These are phyloP conservation scores for Apiospora rasikravindrae DNA, from an alignment of 2,329 filamentous ascomycete species.

Conservation along the genomic window DNA sequence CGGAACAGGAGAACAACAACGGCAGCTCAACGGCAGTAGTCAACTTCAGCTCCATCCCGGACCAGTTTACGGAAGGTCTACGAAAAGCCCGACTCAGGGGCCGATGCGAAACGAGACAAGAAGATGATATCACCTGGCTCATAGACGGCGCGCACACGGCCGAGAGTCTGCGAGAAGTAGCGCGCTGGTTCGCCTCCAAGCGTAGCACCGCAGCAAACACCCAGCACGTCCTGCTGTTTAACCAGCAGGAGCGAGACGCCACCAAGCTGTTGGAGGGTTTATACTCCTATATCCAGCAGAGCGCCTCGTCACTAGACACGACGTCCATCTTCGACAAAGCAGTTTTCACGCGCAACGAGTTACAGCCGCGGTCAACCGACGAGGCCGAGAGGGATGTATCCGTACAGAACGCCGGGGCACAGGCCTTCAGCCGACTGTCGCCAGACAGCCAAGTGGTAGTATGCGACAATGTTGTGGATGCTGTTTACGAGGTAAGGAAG, in stretches of 20 bases:
- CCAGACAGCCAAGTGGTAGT: constrained; percentile 52
- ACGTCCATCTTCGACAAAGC: constrained; percentile 68
- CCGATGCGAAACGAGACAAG: constrained; percentile 47
- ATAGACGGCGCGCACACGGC: constrained; percentile 89
- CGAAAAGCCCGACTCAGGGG: constrained; percentile 66
- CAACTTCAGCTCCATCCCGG: constrained; percentile 45
- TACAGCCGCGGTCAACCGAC: constrained; percentile 40
- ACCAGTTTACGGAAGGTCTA: constrained; percentile 68
- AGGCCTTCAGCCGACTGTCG: constrained; percentile 63
- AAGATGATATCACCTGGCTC: constrained; percentile 70
- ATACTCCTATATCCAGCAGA: constrained; percentile 7
- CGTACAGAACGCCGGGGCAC: constrained; percentile 72
- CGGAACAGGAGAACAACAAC: background rate
- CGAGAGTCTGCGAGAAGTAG: constrained; percentile 80
- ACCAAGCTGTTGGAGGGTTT: constrained; percentile 15
- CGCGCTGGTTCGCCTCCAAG: constrained; percentile 73
- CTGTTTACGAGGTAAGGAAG: constrained; percentile 62
- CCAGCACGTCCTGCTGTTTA: constrained; percentile 71
- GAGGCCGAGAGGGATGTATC: constrained; percentile 61
- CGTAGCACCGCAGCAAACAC: constrained; percentile 33
- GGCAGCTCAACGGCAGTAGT: constrained; percentile 25
- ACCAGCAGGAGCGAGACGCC: constrained; percentile 68
- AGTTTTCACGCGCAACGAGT: constrained; percentile 80
- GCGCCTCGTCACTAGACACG: background rate
- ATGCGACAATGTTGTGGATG: constrained; percentile 73